A percentile compares a stretch with the other conserved stretches of the same genome.
These are phyloP conservation scores for Fusarium sp. DNA, from an alignment of 2,329 filamentous ascomycete genomes.

Conservation along the genomic window DNA sequence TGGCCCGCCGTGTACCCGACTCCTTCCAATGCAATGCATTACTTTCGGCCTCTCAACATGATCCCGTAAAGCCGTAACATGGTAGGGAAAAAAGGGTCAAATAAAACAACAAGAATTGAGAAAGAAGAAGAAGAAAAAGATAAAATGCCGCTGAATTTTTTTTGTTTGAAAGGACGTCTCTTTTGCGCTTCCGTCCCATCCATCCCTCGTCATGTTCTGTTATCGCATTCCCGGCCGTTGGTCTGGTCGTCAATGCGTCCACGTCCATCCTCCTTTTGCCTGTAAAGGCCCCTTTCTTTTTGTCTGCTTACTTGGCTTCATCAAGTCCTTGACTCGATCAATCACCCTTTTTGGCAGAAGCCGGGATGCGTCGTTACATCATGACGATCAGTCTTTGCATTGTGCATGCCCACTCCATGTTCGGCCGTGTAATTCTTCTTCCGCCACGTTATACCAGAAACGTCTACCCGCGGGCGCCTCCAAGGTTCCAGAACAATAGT, in stretches of 20 bases:
- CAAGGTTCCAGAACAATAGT: background rate
- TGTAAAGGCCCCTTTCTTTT: background rate
- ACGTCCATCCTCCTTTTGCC: background rate
- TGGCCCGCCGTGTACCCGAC: constrained; percentile 41
- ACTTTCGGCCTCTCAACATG: constrained; percentile 38
- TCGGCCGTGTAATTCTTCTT: constrained; percentile 8
- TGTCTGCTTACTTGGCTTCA: background rate
- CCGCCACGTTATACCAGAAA: background rate
- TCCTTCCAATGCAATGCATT: constrained; percentile 44
- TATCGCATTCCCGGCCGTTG: constrained; percentile 2
- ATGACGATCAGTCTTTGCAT: background rate
- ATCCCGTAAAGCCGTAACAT: constrained; percentile 23
- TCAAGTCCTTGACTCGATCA: background rate
- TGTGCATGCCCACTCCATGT: background rate
- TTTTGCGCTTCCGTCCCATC: constrained; percentile 14
- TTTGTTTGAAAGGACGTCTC: constrained; percentile 12
- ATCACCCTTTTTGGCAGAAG: background rate
- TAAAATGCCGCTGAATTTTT: constrained; percentile 36
- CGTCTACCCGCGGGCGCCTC: background rate
- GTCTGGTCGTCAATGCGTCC: background rate
- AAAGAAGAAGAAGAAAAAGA: background rate
- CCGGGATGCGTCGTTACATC: background rate
- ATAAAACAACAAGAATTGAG: constrained; percentile 8
- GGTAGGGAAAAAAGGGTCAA: constrained; percentile 2
- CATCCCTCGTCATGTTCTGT: constrained; percentile 30